These are phyloP conservation scores for Neospora caninum DNA, from an alignment of 169 alveolate genomes.

Conservation along the genomic window DNA sequence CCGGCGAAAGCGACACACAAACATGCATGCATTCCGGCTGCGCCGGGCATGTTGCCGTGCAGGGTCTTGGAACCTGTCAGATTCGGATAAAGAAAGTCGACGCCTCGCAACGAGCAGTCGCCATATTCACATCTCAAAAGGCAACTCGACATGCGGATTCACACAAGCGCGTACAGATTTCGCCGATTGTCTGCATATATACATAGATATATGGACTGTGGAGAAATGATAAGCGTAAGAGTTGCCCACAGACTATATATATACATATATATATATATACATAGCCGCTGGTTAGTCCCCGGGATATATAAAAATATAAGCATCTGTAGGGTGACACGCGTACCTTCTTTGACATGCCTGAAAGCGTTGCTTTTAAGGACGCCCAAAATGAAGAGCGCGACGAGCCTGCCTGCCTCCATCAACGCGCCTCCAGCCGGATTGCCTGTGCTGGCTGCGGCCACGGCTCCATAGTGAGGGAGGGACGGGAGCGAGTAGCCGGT, in stretches of 20 bases:
- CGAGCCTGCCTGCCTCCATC: conserved; percentile 31
- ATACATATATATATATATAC: neutral
- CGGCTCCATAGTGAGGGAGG: conserved; percentile 37
- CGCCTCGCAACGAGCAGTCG: too few species aligned
- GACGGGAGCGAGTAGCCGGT: neutral
- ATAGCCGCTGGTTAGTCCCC: neutral
- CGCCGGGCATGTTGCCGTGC: too few species aligned
- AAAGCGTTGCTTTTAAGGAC: conserved; percentile 54
- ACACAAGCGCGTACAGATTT: neutral
- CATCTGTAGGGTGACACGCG: neutral
- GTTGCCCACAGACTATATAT: neutral
- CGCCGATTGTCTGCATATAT: neutral
- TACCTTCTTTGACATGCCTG: conserved; percentile 48
- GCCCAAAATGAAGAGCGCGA: conserved; percentile 41
- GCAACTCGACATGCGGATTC: neutral
- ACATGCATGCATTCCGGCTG: too few species aligned
- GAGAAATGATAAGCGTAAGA: neutral
- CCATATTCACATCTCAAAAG: too few species aligned
- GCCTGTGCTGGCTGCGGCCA: conserved; percentile 14
- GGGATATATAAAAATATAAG: neutral
- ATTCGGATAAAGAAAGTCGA: too few species aligned
- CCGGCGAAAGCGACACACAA: too few species aligned
- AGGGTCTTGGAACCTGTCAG: too few species aligned
- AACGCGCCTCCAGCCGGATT: neutral
- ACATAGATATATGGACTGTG: neutral